Conservation (phyloP, 106 monocot genomes). For the Acorus gramineus region DNA sequence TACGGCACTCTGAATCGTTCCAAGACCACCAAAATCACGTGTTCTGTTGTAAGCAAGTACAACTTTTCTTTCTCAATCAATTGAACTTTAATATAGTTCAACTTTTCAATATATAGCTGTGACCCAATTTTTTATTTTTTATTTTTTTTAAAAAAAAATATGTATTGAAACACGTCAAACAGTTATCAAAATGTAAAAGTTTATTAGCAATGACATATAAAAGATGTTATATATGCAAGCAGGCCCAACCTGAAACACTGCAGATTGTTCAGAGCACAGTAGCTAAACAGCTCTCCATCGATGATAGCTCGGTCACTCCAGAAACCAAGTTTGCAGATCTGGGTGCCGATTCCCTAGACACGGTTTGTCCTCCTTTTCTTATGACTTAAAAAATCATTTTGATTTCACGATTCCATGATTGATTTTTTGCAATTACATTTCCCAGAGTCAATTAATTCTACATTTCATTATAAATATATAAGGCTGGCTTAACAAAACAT, state of each 20-base stretch:
- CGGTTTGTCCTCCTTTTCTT: background rate
- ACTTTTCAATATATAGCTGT: too few relatives aligned
- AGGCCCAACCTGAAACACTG: conserved; percentile 10
- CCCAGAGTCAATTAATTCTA: too few relatives aligned
- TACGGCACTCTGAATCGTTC: background rate
- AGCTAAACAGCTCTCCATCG: conserved; percentile 20
- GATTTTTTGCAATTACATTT: too few relatives aligned
- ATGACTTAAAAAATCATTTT: too few relatives aligned
- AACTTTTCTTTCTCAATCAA: too few relatives aligned
- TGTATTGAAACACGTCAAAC: too few relatives aligned
- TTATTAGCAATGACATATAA: background rate
- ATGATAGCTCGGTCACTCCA: conserved; percentile 12
- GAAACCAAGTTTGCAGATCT: conserved; percentile 23
- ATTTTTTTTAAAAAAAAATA: too few relatives aligned
- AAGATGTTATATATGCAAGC: background rate
- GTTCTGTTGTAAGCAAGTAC: conserved; percentile 2
- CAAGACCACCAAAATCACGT: background rate
- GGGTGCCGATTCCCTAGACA: conserved; percentile 21
- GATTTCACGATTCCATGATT: too few relatives aligned
- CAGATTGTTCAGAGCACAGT: conserved; percentile 10
- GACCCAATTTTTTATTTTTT: too few relatives aligned
- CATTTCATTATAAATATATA: too few relatives aligned
- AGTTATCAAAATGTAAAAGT: background rate
- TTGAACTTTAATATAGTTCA: too few relatives aligned
- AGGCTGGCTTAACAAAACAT: background rate